A percentile compares a stretch with the other conserved stretches of the same genome.
These are phyloP conservation scores for Aspergillus avenaceus DNA, from an alignment of 495 filamentous ascomycete genomes.

Conservation along the genomic window DNA sequence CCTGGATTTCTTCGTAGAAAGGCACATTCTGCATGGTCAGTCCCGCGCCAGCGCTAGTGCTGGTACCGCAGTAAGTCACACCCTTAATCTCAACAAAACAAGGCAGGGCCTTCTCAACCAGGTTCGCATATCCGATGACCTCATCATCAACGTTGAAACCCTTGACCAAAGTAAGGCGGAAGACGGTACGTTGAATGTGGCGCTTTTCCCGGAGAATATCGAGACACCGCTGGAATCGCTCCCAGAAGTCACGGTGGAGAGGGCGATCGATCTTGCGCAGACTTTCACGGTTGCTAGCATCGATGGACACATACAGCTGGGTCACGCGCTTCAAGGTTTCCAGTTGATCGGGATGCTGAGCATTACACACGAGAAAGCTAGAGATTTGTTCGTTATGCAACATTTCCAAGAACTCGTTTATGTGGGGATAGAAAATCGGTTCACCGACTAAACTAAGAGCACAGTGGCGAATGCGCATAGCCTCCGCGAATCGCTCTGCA, in stretches of 20 bases:
- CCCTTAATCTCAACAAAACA: constrained; percentile 95
- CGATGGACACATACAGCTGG: constrained; percentile 92
- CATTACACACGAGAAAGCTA: constrained; percentile 94
- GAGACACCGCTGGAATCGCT: constrained; percentile 84
- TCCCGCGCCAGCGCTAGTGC: constrained; percentile 71
- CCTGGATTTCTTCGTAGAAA: constrained; percentile 81
- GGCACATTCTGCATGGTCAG: constrained; percentile 95
- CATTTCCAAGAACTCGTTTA: constrained; percentile 82
- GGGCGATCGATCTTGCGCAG: constrained; percentile 85
- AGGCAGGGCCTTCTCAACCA: constrained; percentile 78
- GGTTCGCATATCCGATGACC: constrained; percentile 81
- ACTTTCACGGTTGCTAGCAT: constrained; percentile 86
- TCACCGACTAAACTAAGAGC: constrained; percentile 88
- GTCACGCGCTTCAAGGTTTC: constrained; percentile 77
- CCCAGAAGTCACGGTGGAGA: constrained; percentile 95
- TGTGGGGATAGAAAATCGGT: constrained; percentile 96
- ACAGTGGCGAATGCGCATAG: constrained; percentile 89
- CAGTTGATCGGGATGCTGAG: constrained; percentile 93
- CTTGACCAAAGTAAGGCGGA: constrained; percentile 92
- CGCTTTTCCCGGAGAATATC: constrained; percentile 83
- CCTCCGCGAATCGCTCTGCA: constrained; percentile 86
- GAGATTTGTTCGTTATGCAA: constrained; percentile 84
- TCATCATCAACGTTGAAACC: constrained; percentile 95
- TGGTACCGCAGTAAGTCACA: constrained; percentile 93
- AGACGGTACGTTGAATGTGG: constrained; percentile 83